Base-by-base conservation (phyloP, 2,329 filamentous ascomycete genomes). In the Aciculosporium take region DNA sequence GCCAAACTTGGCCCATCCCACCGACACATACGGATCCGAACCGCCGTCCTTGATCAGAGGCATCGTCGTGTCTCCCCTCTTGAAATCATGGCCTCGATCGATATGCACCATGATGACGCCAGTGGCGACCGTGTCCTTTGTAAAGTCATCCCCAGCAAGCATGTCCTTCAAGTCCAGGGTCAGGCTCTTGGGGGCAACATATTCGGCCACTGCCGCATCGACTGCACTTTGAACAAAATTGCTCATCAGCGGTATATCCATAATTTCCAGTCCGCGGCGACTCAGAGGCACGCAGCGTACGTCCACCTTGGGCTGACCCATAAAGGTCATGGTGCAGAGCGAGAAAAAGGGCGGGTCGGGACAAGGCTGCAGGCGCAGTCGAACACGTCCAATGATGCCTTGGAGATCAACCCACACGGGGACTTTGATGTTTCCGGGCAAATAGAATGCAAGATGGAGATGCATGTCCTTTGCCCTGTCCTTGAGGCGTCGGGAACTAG, bases 1-100 rank as follows among this genome's bases (percentile, higher is more conserved):
- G 74, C 81, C 80, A 53, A 85, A 85, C 53, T 86, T 87, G 18
- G 79, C 80, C 80, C 81, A 87, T 1, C 76, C 79, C 7, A 84
- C 76, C 1, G 76, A 78, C 13, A 84, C 72, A 48, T 86, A 86
- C 0, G 77, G 68, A 56, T 87, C 82, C 8, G 79, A 76, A 5
- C 75, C 74, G 7, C 78, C 79, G 21, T 61, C 56, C 40, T 74
- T 68, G 43, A 78, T 56, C 2, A 76, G 65, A 0, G 75, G 76
- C 27, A 84, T 62, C 1, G 72, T 70, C 5, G 71, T 65, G 54
- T 86, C 82, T 3, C 79, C 80, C 54, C 79, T 71, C 52, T 82
- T 84, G 63, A 86, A 85, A 28, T 75, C 79, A 32, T 71, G 73
- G 0, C 80, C 82, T 20, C 70, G 67, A 52, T 78, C 77, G 54